Base-by-base conservation (phyloP, 2,329 filamentous ascomycete genomes). In the Talaromyces sp. region DNA sequence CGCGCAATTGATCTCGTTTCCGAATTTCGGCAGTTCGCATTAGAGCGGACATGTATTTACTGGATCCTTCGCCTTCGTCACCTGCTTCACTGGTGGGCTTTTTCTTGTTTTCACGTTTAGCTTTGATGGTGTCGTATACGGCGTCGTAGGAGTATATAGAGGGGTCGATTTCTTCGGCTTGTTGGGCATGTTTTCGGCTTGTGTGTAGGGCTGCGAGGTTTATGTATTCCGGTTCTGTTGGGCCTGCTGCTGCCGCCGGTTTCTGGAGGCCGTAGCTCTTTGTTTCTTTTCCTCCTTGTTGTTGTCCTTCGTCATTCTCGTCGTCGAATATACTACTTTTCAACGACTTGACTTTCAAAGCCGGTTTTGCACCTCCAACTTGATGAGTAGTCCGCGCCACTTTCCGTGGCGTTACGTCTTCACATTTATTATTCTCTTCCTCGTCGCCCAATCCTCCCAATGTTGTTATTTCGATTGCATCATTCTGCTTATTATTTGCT, bases 1-100 rank as follows among this genome's bases (percentile, higher is more conserved):
- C 87, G 8, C 87, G 81, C 59, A 87, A 74, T 68, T 87, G 85
- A 70, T 89, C 87, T 58, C 87, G 85, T 72, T 89, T 88, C 11
- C 87, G 83, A 37, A 84, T 76, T 67, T 87, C 85, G 2, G 87
- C 86, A 19, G 86, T 85, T 39, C 83, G 82, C 39, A 88, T 78
- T 16, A 89, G 75, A 37, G 82, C 82, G 57, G 81, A 81, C 81
- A 89, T 88, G 74, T 89, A 89, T 66, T 85, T 86, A 13, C 56
- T 59, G 0, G 87, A 85, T 52, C 68, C 74, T 33, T 33, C 41
- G 9, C 74, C 71, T 27, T 68, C 72, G 24, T 72, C 69, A 7
- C 74, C 71, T 33, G 66, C 41, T 47, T 65, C 37, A 41, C 67
- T 68, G 5, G 67, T 66, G 6, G 22, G 68, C 33, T 24, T 74